These are phyloP conservation scores for Pontederia paniculata DNA, from an alignment of 176 grass and related monocot genomes.

Conservation along the genomic window DNA sequence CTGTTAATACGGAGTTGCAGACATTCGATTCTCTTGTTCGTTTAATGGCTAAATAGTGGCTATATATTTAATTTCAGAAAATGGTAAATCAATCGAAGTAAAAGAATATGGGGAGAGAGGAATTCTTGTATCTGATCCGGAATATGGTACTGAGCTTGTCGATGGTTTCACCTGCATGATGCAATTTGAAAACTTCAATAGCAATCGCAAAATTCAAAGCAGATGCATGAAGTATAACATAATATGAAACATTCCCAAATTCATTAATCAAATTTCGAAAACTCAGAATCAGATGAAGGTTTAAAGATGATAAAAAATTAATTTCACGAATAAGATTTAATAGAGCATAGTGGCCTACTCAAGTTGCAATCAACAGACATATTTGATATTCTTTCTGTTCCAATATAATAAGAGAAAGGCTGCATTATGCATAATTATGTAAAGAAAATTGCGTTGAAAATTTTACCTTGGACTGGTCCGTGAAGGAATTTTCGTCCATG, in stretches of 20 bases:
- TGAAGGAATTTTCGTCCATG: constrained; percentile 68
- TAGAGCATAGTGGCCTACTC: no score
- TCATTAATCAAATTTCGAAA: no score
- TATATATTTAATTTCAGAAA: constrained; percentile 14
- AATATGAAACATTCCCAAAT: no score
- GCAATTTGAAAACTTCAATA: neutral
- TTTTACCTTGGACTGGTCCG: constrained; percentile 48
- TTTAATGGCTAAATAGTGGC: constrained; percentile 31
- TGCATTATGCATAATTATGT: neutral
- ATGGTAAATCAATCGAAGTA: constrained; percentile 50
- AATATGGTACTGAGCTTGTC: constrained; percentile 24
- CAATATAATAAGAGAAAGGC: no score
- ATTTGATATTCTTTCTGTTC: no score
- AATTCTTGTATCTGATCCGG: constrained; percentile 39
- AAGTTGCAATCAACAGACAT: no score
- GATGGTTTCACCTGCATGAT: constrained; percentile 47
- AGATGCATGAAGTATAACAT: neutral
- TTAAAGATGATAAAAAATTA: no score
- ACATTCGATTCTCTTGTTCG: no score
- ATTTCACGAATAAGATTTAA: no score
- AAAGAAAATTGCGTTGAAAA: neutral
- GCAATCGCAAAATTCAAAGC: neutral
- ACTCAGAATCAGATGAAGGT: no score
- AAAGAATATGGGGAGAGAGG: constrained; percentile 43
- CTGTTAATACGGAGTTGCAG: no score